Base-by-base conservation (phyloP, 2,329 filamentous ascomycete species). In the Botrytis galanthina region DNA sequence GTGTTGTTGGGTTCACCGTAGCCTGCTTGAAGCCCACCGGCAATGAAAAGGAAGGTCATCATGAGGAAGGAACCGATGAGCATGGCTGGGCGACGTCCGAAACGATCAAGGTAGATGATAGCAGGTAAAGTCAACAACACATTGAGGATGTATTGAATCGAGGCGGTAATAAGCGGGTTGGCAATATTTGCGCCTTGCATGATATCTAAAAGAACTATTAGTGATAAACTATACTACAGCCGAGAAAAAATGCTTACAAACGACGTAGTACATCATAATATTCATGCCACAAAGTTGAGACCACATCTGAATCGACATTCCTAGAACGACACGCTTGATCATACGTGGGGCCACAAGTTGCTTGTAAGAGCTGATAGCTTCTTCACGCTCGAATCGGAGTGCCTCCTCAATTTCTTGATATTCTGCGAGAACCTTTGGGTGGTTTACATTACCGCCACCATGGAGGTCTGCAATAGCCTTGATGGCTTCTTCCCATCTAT, bases 141-240 rank as follows among this genome's bases (percentile, higher is more conserved):
- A 81, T 95, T 95, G 83, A 95, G 92, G 76, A 94, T 86, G 80
- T 93, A 93, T 79, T 93, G 89, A 74, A 93, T 92, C 22, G 88
- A 89, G 39, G 90, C 91, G 4, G 91, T 87, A 57, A 92, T 81
- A 16, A 93, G 85, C 44, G 88, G 87, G 67, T 85, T 86, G 75
- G 89, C 85, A 12, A 86, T 87, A 1, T 82, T 83, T n/a, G 78
- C 79, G 10, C 90, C 91, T 46, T 91, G 90, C 91, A 93, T 85
- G 80, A 93, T 92, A 73, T 93, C 87, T 78, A 35, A 16, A n/a
- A 26, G 14, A 37, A 32, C 12, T 10, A 8, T 59, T 26, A 51
- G 63, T 54, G 37, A 42, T 18, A 12, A 26, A 39, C 32, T 26
- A 12, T 37, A 20, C 22, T 26, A 26, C 20, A 35, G 51, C 20